Percentiles rank a stretch among this genome's conserved stretches.
These are phyloP conservation scores for Globisporangium nunn DNA, from an alignment of 352 stramenopile species.

Conservation along the genomic window DNA sequence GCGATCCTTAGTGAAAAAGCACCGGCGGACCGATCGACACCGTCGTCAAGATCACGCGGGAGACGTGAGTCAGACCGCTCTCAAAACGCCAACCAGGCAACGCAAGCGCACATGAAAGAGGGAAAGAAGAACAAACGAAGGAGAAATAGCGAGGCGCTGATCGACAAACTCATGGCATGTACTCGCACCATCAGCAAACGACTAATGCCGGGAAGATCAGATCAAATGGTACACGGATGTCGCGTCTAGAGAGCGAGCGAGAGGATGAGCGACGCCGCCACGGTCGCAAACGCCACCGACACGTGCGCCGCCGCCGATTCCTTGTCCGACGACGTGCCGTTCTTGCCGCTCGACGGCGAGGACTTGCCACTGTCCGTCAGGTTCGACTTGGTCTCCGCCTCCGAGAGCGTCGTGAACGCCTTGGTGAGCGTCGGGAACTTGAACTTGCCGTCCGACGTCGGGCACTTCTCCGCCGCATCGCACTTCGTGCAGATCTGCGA, in stretches of 20 bases:
- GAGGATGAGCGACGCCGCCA: background rate
- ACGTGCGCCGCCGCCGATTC: background rate
- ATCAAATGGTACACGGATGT: background rate
- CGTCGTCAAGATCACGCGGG: too few relatives aligned
- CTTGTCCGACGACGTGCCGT: background rate
- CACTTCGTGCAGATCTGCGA: conserved; percentile 58
- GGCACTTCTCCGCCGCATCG: conserved; percentile 31
- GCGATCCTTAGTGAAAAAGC: too few relatives aligned
- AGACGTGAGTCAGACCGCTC: too few relatives aligned
- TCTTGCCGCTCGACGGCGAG: background rate
- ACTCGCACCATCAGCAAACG: background rate
- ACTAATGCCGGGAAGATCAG: background rate
- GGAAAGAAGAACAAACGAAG: too few relatives aligned
- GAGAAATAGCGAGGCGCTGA: background rate
- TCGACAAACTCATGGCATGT: conserved; percentile 1
- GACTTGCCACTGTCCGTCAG: background rate
- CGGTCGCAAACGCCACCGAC: conserved; percentile 1
- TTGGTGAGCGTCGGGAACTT: conserved; percentile 41
- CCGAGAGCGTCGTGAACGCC: conserved; percentile 17
- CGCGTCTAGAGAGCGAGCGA: conserved; percentile 1
- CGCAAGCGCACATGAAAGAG: too few relatives aligned
- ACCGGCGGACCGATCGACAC: too few relatives aligned
- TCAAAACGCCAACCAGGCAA: too few relatives aligned
- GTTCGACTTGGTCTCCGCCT: background rate
- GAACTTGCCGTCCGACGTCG: conserved; percentile 29